These are phyloP conservation scores for Aphanomyces astaci DNA, from an alignment of 352 stramenopile species.

Conservation along the genomic window DNA sequence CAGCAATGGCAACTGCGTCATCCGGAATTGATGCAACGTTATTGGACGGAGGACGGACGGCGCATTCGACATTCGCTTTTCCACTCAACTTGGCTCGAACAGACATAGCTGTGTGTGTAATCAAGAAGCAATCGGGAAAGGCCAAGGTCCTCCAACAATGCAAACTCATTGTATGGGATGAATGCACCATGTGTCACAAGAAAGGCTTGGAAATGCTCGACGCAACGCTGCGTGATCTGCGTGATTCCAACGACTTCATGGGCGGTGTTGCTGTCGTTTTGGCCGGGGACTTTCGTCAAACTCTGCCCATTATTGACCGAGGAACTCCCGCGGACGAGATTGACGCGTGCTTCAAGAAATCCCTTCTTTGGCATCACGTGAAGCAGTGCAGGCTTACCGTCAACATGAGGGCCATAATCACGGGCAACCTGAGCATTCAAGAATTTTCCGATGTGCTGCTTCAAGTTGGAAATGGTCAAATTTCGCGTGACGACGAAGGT, in stretches of 20 bases:
- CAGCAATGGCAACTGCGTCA: slow-evolving; percentile 20
- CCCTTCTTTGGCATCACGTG: background rate
- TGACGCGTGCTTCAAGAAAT: background rate
- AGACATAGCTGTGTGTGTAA: slow-evolving; percentile 23
- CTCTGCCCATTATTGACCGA: background rate
- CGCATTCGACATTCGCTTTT: slow-evolving; percentile 33
- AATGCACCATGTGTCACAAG: background rate
- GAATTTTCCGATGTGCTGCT: too few species aligned
- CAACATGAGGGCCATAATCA: background rate
- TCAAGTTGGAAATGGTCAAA: too few species aligned
- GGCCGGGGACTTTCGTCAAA: background rate
- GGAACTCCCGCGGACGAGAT: background rate
- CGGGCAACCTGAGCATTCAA: background rate
- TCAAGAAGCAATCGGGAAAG: slow-evolving; percentile 25
- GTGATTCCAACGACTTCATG: background rate
- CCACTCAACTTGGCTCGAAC: slow-evolving; percentile 17
- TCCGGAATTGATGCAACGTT: slow-evolving; percentile 32
- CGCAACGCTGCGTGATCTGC: background rate
- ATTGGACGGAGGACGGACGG: slow-evolving; percentile 28
- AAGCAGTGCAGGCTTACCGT: background rate
- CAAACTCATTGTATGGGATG: background rate
- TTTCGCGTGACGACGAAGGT: too few species aligned
- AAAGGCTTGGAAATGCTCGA: background rate
- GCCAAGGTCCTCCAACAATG: slow-evolving; percentile 4
- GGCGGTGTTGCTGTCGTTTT: background rate